Evolutionary conservation across 2,329 filamentous ascomycete species (phyloP), one percentile per base, ranked within the genome.

Genomic region (Nothophoma quercina): DNA sequence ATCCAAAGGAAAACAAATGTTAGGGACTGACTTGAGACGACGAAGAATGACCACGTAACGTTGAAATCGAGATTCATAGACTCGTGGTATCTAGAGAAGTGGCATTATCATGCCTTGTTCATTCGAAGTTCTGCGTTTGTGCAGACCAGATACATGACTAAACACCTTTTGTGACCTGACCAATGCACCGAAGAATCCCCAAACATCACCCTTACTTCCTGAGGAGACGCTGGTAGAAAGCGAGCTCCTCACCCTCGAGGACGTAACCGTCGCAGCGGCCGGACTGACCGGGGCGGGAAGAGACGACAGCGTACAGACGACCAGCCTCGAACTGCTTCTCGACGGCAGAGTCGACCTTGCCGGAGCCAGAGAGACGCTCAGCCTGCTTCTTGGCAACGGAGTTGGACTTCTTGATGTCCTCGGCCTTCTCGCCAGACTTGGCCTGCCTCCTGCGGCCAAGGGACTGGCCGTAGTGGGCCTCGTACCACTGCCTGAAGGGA

Each of bases 311-410:
- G 82, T 88, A 97, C 71, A 99, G 83, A 82, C 96, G 93, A 87
- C 93, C 93, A 70, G 95, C 93, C 89, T 98, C 95, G 83, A 99
- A 99, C 85, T 99, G 95, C 84, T 90, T 93, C 91, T 99, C 95
- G 65, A 99, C 79, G 66, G 91, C 86, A 67, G 81, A 63, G 82
- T 99, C 95, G 74, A 97, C 91, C 90, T 99, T 99, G 84, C 93
- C 93, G 70, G 81, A 75, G 72, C 86, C 85, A 77, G 89, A 87
- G 80, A 88, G 88, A 78, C 95, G 90, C 69, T 86, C 89, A 64
- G 90, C 87, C 85, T 97, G 93, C 91, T 99, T 99, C 85, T 91
- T 91, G 88, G 95, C 86, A 59, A 98, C 90, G 59, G 87, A 84
- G 84, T 96, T 96, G 85, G 88, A 92, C 90, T 96, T 97, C 90